These are phyloP conservation scores for Tuber calosporum DNA, from an alignment of 495 filamentous ascomycete genomes.

Conservation along the genomic window DNA sequence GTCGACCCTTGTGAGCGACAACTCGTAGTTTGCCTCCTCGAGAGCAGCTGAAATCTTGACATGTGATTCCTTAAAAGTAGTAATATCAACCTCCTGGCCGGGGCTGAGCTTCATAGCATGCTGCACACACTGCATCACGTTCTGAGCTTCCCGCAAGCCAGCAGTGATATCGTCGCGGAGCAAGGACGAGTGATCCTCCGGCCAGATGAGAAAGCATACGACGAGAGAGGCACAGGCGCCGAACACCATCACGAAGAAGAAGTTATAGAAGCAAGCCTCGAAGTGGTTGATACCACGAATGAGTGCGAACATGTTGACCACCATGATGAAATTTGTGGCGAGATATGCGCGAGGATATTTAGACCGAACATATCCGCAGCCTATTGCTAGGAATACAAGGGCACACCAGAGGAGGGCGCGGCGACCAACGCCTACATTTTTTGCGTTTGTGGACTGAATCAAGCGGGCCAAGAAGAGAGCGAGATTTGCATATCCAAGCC, in stretches of 20 bases:
- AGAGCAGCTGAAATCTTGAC: constrained; percentile 28
- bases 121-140: constrained; percentile 19
- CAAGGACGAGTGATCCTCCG: constrained; percentile 38
- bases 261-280: constrained; percentile 25
- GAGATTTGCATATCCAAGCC: constrained; percentile 37
- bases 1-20: constrained; percentile 36
- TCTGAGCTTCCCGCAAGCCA: constrained; percentile 23
- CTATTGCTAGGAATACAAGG: constrained; percentile 21
- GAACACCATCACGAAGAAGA: constrained; percentile 37
- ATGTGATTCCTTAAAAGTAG: constrained; percentile 30
- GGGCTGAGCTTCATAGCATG: constrained; percentile 16
- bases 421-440: constrained; percentile 24
- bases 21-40: constrained; percentile 35
- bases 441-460: constrained; percentile 16
- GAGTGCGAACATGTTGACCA: constrained; percentile 42
- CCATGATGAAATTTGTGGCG: constrained; percentile 34
- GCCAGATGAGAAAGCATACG: constrained; percentile 32
- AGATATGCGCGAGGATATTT: constrained; percentile 36
- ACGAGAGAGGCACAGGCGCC: constrained; percentile 35
- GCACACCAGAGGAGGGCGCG: constrained; percentile 32
- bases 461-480: constrained; percentile 28
- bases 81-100: constrained; percentile 28
- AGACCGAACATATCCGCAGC: constrained; percentile 39
- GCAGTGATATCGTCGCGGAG: constrained; percentile 25
- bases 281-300: constrained; percentile 38